phyloP scores from a whole-genome alignment of 1,284 basidiomycete genomes.

The Apiotrichum montevideense region DNA sequence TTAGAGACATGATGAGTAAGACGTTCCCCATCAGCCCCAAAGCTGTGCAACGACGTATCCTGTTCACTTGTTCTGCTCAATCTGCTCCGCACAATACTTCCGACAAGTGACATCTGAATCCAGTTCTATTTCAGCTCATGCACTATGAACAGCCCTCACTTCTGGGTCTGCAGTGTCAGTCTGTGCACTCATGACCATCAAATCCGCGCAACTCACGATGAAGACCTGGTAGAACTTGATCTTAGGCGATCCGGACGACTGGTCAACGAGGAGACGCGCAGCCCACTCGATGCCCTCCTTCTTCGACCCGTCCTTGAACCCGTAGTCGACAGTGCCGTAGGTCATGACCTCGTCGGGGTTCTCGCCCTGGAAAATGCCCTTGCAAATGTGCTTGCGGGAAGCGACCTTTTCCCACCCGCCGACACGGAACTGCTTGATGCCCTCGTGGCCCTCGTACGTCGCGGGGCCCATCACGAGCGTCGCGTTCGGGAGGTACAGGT shows the following conservation, averaged over 20 bases:
- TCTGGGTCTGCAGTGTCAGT: neutral
- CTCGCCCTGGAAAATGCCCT: constrained; percentile 18
- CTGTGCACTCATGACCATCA: neutral
- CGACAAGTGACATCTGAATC: neutral
- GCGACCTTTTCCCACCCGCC: constrained; percentile 26
- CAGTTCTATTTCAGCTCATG: neutral
- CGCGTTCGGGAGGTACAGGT: constrained; percentile 18
- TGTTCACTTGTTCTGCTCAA: too few species aligned
- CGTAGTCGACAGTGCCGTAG: constrained; percentile 26
- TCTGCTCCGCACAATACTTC: too few species aligned
- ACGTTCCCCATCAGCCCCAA: too few species aligned
- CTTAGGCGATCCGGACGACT: constrained; percentile 14
- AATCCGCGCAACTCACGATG: constrained; percentile 13
- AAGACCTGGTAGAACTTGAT: constrained; percentile 31
- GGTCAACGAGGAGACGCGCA: constrained; percentile 16
- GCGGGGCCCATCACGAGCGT: constrained; percentile 27
- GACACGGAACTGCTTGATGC: constrained; percentile 19
- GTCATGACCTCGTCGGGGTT: constrained; percentile 21
- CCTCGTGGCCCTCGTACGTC: constrained; percentile 20
- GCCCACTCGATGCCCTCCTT: constrained; percentile 23
- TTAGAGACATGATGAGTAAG: too few species aligned
- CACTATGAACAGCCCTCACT: neutral
- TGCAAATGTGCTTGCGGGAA: constrained; percentile 21
- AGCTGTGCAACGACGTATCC: too few species aligned
- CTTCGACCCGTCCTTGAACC: constrained; percentile 22